Evolutionary conservation across 768 basidiomycete genomes (phyloP).

Genomic region (Suillus discolor): DNA sequence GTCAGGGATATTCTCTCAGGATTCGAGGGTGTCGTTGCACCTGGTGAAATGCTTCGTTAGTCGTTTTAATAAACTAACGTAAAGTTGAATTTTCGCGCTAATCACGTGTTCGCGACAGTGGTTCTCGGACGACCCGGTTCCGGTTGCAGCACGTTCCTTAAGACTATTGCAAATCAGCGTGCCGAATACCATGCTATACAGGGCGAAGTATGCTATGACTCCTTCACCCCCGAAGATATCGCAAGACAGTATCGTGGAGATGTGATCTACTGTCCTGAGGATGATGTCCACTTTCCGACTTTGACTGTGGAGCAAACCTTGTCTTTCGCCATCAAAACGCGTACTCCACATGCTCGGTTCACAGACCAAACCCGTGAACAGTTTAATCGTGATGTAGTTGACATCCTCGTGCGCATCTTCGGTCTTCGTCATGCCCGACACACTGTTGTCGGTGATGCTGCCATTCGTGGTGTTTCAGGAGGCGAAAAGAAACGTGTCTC

Average conservation of each 20-base stretch:
- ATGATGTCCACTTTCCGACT: slow-evolving; percentile 82
- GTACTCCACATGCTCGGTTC: slow-evolving; percentile 38
- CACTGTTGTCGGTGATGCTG: slow-evolving; percentile 81
- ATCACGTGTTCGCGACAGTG: slow-evolving; percentile 27
- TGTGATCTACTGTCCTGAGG: slow-evolving; percentile 61
- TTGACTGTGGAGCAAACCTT: slow-evolving; percentile 81
- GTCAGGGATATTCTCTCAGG: slow-evolving; percentile 55
- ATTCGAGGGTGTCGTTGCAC: slow-evolving; percentile 58
- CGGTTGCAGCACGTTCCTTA: slow-evolving; percentile 87
- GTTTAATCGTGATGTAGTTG: slow-evolving; percentile 18
- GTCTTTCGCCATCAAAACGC: slow-evolving; percentile 68
- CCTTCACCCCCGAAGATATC: slow-evolving; percentile 78
- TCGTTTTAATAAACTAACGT: slow-evolving; percentile 16
- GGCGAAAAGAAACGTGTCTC: slow-evolving; percentile 86
- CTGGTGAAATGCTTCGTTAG: slow-evolving; percentile 73
- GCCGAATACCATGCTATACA: slow-evolving; percentile 53
- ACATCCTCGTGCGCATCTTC: slow-evolving; percentile 68
- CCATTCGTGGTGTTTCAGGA: slow-evolving; percentile 71
- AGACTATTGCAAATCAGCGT: slow-evolving; percentile 77
- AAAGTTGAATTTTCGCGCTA: background rate
- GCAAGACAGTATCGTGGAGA: slow-evolving; percentile 76
- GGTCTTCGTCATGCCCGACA: slow-evolving; percentile 73
- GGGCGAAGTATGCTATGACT: slow-evolving; percentile 77
- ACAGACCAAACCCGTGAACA: background rate
- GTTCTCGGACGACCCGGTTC: slow-evolving; percentile 83